Evolutionary conservation across 306 rosid genomes (phyloP).

Genomic region (Cucurbita argyrosperma): DNA sequence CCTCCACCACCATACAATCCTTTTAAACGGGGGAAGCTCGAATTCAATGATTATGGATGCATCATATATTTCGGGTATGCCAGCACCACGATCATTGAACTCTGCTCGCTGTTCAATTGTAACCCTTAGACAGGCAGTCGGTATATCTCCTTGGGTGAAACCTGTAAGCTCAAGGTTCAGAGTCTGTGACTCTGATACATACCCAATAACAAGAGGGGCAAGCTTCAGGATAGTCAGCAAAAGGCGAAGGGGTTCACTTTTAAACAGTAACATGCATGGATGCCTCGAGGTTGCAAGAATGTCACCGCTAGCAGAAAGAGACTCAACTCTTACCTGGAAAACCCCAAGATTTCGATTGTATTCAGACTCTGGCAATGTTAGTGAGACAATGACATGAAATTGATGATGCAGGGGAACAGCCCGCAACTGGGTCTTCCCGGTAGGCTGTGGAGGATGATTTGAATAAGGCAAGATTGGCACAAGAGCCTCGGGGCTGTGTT

Average conservation of each 20-base stretch:
- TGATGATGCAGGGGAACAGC: conserved; percentile 36
- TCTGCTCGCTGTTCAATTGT: conserved; percentile 65
- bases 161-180: conserved; percentile 50
- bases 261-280: conserved; percentile 65
- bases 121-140: conserved; percentile 57
- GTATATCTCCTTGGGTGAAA: conserved; percentile 38
- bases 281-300: conserved; percentile 52
- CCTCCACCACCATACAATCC: conserved; percentile 72
- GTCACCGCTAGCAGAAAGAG: conserved; percentile 39
- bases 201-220: conserved; percentile 59
- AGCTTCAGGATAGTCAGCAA: conserved; percentile 44
- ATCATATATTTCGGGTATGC: conserved; percentile 74
- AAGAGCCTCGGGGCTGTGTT: conserved; percentile 52
- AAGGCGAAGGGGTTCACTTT: conserved; percentile 62
- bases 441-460: not conserved
- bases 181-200: conserved; percentile 47
- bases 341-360: conserved; percentile 72
- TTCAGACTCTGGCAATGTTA: conserved; percentile 59
- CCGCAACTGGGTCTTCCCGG: conserved; percentile 13
- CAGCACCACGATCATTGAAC: conserved; percentile 46
- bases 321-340: conserved; percentile 65
- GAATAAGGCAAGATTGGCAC: conserved; percentile 37
- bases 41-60: conserved; percentile 44
- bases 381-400: conserved; percentile 27
- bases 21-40: conserved; percentile 41